Conservation (phyloP, 2,329 filamentous ascomycete species). For the Fusarium sp. region DNA sequence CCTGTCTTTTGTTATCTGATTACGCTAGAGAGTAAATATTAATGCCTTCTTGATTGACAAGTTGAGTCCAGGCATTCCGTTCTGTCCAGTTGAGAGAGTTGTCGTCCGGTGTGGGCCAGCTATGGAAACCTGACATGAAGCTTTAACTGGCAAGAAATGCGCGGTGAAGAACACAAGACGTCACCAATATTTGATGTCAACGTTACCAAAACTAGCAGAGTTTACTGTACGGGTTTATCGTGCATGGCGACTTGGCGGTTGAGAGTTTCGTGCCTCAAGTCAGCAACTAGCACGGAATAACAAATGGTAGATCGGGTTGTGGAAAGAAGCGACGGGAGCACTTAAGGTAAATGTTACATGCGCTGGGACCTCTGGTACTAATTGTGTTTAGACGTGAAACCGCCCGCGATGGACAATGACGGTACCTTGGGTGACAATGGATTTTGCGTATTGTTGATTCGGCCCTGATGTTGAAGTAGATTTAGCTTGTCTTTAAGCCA, state of each 20-base stretch:
- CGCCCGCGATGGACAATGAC: slow-evolving; percentile 20
- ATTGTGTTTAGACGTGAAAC: slow-evolving; percentile 10
- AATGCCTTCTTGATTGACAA: too few relatives aligned
- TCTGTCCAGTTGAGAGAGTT: slow-evolving; percentile 1
- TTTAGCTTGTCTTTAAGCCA: slow-evolving; percentile 14
- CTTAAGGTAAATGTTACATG: slow-evolving; percentile 5
- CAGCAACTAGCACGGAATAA: slow-evolving; percentile 10
- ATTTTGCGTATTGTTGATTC: slow-evolving; percentile 7
- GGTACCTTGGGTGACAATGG: neutral
- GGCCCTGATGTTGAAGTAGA: slow-evolving; percentile 13
- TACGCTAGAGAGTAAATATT: too few relatives aligned
- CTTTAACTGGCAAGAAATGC: slow-evolving; percentile 18
- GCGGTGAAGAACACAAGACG: slow-evolving; percentile 35
- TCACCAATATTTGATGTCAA: slow-evolving; percentile 22
- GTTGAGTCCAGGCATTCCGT: too few relatives aligned
- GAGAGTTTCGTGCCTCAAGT: slow-evolving; percentile 29
- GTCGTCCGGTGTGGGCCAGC: neutral
- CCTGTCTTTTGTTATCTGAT: too few relatives aligned
- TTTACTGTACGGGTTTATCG: slow-evolving; percentile 4
- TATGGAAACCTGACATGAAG: slow-evolving; percentile 3
- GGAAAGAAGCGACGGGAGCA: neutral
- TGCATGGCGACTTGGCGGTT: slow-evolving; percentile 29
- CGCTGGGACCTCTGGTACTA: slow-evolving; percentile 1
- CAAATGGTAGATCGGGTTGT: slow-evolving; percentile 17
- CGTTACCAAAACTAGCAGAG: slow-evolving; percentile 13